phyloP scores from a whole-genome alignment of 768 basidiomycete genomes.

The Tricholoma hemisulphureum region DNA sequence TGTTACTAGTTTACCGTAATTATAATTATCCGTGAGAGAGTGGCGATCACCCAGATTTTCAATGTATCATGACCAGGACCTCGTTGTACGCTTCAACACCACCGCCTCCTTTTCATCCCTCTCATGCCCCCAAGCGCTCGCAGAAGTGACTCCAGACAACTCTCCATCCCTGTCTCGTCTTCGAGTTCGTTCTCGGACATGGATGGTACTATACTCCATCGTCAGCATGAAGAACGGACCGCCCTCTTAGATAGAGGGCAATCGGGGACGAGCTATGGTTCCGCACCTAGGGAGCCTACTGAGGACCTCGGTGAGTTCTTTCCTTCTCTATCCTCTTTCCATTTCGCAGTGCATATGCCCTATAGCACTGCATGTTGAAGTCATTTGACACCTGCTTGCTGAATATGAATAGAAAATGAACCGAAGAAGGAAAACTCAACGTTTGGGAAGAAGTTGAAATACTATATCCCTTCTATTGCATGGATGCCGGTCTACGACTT shows the following conservation, averaged over 20 bases:
- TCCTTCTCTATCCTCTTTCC: neutral
- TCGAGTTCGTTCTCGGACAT: conserved; percentile 20
- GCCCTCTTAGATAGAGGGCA: conserved; percentile 32
- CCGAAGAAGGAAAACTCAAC: conserved; percentile 27
- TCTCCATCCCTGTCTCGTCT: conserved; percentile 8
- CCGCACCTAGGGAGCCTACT: conserved; percentile 19
- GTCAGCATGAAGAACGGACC: conserved; percentile 29
- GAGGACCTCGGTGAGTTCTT: conserved; percentile 21
- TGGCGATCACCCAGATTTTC: too few species aligned
- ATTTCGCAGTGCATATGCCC: neutral
- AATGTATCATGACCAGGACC: neutral
- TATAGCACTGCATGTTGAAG: too few species aligned
- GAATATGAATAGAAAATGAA: neutral
- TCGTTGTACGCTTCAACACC: too few species aligned
- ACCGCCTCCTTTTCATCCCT: neutral
- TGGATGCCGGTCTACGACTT: conserved; percentile 81
- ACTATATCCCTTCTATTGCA: conserved; percentile 73
- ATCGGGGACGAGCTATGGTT: conserved; percentile 25
- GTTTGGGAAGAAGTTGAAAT: conserved; percentile 52
- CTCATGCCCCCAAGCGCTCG: conserved; percentile 4
- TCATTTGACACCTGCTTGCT: neutral
- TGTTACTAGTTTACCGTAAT: too few species aligned
- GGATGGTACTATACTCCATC: conserved; percentile 6
- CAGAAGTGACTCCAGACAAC: conserved; percentile 3
- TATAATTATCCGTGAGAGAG: too few species aligned